Percentiles rank a stretch among this genome's conserved stretches.
phyloP scores from a whole-genome alignment of 2,329 filamentous ascomycete species.

The Diplodia mutila region DNA sequence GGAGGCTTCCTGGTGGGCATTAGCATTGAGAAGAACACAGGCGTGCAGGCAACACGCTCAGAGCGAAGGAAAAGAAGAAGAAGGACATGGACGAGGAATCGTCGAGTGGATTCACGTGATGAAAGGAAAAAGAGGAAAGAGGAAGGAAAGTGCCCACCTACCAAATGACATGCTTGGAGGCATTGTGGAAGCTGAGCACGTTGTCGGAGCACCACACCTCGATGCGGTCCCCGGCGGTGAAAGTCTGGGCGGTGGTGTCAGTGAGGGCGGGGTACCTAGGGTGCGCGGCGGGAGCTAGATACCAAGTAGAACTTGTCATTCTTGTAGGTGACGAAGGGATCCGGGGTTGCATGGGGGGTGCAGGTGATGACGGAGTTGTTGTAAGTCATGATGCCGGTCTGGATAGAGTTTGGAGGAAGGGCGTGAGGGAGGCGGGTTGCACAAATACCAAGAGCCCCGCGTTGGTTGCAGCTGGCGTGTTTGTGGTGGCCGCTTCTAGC shows the following conservation, averaged over 20 bases:
- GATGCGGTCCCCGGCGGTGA: conserved; percentile 49
- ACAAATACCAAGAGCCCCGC: conserved; percentile 5
- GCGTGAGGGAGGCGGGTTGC: neutral
- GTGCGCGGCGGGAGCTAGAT: no score
- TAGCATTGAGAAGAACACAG: conserved; percentile 4
- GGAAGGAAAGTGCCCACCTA: conserved; percentile 25
- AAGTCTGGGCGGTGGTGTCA: conserved; percentile 37
- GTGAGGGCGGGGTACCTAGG: neutral
- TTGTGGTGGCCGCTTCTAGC: neutral
- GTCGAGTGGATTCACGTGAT: conserved; percentile 1
- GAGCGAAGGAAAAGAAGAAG: neutral
- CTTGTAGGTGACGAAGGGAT: conserved; percentile 50
- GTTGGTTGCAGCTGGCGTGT: neutral
- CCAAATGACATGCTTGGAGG: conserved; percentile 47
- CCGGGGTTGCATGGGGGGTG: conserved; percentile 46
- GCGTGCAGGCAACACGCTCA: conserved; percentile 3
- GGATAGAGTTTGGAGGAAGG: conserved; percentile 7
- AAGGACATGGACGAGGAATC: neutral
- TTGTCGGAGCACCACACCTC: conserved; percentile 50
- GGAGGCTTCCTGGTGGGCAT: conserved; percentile 43
- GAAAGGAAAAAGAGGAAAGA: neutral
- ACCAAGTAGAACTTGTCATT: conserved; percentile 51
- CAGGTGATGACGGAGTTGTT: conserved; percentile 49
- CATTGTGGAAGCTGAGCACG: conserved; percentile 45
- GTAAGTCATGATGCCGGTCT: conserved; percentile 32